Percentiles rank a stretch among this genome's conserved stretches.
These are phyloP conservation scores for Fusarium paranaense DNA, from an alignment of 2,329 filamentous ascomycete genomes.

Conservation along the genomic window DNA sequence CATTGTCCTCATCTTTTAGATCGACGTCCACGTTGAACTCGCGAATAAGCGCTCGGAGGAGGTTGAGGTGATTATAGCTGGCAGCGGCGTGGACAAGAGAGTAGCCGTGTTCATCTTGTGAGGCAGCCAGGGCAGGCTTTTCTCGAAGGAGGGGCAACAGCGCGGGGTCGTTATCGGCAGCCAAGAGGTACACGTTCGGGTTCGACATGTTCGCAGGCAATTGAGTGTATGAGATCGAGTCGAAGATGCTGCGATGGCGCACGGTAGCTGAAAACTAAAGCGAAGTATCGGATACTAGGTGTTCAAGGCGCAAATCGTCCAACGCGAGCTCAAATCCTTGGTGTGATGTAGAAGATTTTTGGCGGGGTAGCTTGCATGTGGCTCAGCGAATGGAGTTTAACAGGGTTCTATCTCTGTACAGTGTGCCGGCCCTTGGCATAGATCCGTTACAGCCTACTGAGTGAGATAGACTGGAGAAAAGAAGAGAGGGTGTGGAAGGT, in stretches of 20 bases:
- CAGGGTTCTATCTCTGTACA: neutral
- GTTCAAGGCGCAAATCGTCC: neutral
- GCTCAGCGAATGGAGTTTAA: neutral
- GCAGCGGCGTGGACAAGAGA: conserved; percentile 92
- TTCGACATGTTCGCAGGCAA: conserved; percentile 18
- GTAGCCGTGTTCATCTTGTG: conserved; percentile 92
- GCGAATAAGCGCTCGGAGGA: conserved; percentile 79
- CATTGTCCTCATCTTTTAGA: conserved; percentile 88
- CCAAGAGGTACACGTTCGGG: conserved; percentile 77
- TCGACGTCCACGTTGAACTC: conserved; percentile 85
- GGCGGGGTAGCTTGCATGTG: conserved; percentile 31
- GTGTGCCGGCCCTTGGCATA: neutral
- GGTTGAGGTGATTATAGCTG: conserved; percentile 88
- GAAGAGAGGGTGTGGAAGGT: neutral
- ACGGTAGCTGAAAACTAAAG: neutral
- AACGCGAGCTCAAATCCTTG: neutral
- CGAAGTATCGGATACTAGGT: neutral
- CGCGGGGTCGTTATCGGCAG: conserved; percentile 81
- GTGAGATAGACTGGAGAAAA: neutral
- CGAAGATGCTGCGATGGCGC: neutral
- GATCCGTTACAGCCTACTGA: neutral
- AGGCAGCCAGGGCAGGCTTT: conserved; percentile 79
- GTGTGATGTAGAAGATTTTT: conserved; percentile 17
- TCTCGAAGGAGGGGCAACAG: conserved; percentile 80
- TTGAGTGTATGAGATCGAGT: neutral